Conservation (phyloP, 1,284 basidiomycete genomes). For the Moesziomyces aphidis region DNA sequence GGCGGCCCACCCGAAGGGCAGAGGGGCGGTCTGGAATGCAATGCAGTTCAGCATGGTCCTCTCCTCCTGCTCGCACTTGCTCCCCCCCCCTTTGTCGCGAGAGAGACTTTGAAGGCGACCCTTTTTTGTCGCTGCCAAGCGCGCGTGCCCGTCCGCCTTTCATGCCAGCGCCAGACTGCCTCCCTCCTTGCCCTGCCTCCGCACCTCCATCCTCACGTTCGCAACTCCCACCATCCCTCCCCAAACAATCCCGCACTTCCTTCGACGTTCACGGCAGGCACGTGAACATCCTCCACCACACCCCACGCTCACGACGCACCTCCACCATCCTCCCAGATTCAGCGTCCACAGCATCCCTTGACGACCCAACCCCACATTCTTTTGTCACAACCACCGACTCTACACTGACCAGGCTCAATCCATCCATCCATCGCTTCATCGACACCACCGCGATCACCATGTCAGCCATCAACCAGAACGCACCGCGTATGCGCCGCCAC, state of each 20-base stretch:
- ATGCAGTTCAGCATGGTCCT: not conserved
- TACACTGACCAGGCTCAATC: conserved; percentile 2
- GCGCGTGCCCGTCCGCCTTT: no score
- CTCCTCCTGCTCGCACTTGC: no score
- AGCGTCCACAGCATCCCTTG: not conserved
- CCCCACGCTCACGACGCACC: not conserved
- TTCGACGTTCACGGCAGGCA: conserved; percentile 37
- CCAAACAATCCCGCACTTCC: not conserved
- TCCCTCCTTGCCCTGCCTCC: not conserved
- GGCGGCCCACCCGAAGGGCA: not conserved
- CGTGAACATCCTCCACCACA: conserved; percentile 5
- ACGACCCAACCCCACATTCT: conserved; percentile 12
- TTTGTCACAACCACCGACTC: not conserved
- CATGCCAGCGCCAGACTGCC: not conserved
- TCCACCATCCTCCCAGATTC: not conserved
- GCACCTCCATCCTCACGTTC: conserved; percentile 13
- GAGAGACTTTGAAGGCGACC: no score
- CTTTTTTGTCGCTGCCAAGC: no score
- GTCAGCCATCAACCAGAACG: conserved; percentile 23
- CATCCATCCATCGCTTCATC: no score
- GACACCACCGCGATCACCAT: conserved; percentile 1
- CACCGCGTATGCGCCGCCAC: conserved; percentile 50
- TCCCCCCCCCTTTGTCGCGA: no score
- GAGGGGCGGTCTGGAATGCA: not conserved
- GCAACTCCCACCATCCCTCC: conserved; percentile 2